phyloP scores from a whole-genome alignment of 345 rosid species.

The Hypericum androsaemum region DNA sequence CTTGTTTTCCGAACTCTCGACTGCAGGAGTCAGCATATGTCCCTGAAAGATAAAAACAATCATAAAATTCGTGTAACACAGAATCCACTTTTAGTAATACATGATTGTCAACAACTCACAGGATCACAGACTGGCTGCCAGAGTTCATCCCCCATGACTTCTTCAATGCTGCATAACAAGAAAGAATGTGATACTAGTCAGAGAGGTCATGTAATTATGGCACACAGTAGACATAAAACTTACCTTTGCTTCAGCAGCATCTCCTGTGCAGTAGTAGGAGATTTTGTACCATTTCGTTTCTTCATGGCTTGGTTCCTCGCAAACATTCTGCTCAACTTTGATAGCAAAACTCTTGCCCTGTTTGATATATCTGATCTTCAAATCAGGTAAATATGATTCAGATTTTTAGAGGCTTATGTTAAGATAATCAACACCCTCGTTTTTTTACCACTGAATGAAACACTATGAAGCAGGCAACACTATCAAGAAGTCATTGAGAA shows the following conservation, averaged over 20 bases:
- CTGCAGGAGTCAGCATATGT: slow-evolving; percentile 36
- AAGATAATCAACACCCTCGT: neutral
- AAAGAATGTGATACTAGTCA: slow-evolving; percentile 19
- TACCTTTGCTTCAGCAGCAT: slow-evolving; percentile 73
- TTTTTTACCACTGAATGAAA: too few species aligned
- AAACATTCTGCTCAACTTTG: slow-evolving; percentile 88
- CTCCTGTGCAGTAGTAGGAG: slow-evolving; percentile 51
- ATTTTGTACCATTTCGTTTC: slow-evolving; percentile 55
- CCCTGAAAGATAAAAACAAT: slow-evolving; percentile 40
- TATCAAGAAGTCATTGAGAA: too few species aligned
- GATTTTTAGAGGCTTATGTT: slow-evolving; percentile 14
- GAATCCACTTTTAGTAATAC: slow-evolving; percentile 6
- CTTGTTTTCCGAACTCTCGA: slow-evolving; percentile 40
- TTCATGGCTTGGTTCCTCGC: slow-evolving; percentile 60
- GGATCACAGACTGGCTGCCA: slow-evolving; percentile 37
- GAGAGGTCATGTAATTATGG: slow-evolving; percentile 7
- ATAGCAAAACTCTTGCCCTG: slow-evolving; percentile 85
- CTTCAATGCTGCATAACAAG: slow-evolving; percentile 55
- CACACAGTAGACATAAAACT: slow-evolving; percentile 21
- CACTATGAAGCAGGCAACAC: too few species aligned
- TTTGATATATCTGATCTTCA: slow-evolving; percentile 99
- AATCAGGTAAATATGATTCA: slow-evolving; percentile 80
- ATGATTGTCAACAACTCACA: slow-evolving; percentile 38
- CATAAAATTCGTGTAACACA: slow-evolving; percentile 9
- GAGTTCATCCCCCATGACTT: slow-evolving; percentile 64